Evolutionary conservation across 176 grass and related monocot genomes (phyloP).

Genomic region (Ensete ventricosum): DNA sequence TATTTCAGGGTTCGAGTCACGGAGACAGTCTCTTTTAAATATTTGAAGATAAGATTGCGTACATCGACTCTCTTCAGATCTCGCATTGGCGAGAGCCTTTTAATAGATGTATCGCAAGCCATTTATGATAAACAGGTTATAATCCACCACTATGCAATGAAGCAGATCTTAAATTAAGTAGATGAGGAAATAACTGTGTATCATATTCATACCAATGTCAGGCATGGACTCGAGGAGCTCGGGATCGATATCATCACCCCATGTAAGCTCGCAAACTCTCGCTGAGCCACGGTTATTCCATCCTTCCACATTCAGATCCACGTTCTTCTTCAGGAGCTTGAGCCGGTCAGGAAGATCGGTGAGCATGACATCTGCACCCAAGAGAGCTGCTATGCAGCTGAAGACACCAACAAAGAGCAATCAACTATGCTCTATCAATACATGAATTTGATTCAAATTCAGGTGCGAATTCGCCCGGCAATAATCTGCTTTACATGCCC

Average conservation of each 20-base stretch:
- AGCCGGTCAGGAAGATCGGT: constrained; percentile 81
- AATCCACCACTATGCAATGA: neutral
- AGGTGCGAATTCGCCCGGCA: neutral
- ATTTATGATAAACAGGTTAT: no score
- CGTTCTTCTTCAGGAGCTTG: constrained; percentile 70
- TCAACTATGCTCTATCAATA: neutral
- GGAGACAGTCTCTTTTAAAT: no score
- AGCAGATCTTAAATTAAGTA: neutral
- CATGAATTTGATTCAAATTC: neutral
- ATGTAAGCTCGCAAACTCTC: constrained; percentile 41
- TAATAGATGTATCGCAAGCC: no score
- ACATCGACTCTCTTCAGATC: no score
- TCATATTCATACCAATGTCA: constrained; percentile 47
- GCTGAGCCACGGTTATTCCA: constrained; percentile 31
- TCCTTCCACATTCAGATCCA: constrained; percentile 31
- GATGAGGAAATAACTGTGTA: neutral
- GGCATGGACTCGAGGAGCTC: constrained; percentile 34
- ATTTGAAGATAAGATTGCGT: no score
- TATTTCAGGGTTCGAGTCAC: no score
- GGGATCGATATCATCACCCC: constrained; percentile 50
- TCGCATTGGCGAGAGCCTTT: no score
- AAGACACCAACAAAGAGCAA: neutral
- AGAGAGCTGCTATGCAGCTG: constrained; percentile 46
- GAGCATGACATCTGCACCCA: constrained; percentile 51
- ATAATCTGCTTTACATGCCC: neutral